Conservation (phyloP, 768 basidiomycete species). For the Boletales sp. region DNA sequence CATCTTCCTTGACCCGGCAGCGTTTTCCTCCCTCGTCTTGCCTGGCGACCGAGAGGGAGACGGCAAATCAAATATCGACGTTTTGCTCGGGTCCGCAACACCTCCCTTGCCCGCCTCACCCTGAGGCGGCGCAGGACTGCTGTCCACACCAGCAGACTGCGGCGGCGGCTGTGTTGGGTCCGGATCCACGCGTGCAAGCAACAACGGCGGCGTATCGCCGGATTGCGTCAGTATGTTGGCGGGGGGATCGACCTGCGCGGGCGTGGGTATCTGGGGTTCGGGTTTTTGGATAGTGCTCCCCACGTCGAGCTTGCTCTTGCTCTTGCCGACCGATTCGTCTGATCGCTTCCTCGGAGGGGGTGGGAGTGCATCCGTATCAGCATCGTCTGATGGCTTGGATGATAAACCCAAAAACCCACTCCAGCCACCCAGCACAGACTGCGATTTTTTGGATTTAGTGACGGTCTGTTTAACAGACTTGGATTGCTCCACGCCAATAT, state of each 20-base stretch:
- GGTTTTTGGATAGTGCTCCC: not conserved
- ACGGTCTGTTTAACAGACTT: conserved; percentile 4
- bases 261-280: conserved; percentile 15
- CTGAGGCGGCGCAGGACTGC: not conserved
- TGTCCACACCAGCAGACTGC: conserved; percentile 9
- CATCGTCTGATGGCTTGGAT: not conserved
- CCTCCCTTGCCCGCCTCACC: not conserved
- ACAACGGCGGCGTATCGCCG: conserved; percentile 1
- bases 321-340: not conserved
- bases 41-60: not conserved
- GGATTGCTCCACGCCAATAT: conserved; percentile 19
- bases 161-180: not conserved
- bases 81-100: not conserved
- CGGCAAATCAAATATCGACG: conserved; percentile 4
- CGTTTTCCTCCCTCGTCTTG: not conserved
- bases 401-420: not conserved
- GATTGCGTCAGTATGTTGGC: conserved; percentile 10
- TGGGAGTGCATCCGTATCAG: not conserved
- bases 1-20: not conserved
- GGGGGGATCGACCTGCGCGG: conserved; percentile 24
- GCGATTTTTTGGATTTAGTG: not conserved
- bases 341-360: conserved; percentile 6
- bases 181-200: not conserved
- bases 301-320: conserved; percentile 3
- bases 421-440: conserved; percentile 6